Evolutionary conservation across 2,329 filamentous ascomycete genomes (phyloP).

Genomic region (Trichoderma citrinoviride): DNA sequence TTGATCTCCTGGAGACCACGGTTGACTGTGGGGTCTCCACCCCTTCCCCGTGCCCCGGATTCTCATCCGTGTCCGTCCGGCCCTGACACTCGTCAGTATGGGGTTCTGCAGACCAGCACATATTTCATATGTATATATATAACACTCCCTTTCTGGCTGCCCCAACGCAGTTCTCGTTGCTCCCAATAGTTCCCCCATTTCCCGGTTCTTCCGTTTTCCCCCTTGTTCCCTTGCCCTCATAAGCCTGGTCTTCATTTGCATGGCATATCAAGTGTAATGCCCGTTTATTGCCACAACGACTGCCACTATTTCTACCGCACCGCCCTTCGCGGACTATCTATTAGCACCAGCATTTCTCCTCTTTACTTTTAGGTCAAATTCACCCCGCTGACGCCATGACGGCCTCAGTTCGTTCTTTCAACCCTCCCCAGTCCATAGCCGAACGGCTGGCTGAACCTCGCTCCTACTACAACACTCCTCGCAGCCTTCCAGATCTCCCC

Average conservation of each 20-base stretch:
- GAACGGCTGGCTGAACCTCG: conserved; percentile 57
- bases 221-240: conserved; percentile 9
- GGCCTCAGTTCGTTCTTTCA: conserved; percentile 41
- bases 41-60: conserved; percentile 18
- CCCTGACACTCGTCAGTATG: not conserved
- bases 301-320: conserved; percentile 94
- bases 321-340: conserved; percentile 79
- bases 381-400: conserved; percentile 37
- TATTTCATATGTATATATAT: not conserved
- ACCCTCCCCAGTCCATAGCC: conserved; percentile 68
- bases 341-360: conserved; percentile 74
- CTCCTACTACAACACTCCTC: conserved; percentile 39
- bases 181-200: not conserved
- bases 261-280: conserved; percentile 59
- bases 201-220: conserved; percentile 5
- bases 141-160: not conserved
- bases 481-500: conserved; percentile 36
- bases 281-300: conserved; percentile 77
- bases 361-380: conserved; percentile 61
- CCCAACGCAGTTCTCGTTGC: not conserved
- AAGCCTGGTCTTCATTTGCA: conserved; percentile 3
- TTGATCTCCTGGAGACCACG: conserved; percentile 1
- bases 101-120: not conserved
- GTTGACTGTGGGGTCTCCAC: conserved; percentile 18
- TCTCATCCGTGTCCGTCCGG: conserved; percentile 15